A percentile compares a stretch with the other conserved stretches of the same genome.
phyloP scores from a whole-genome alignment of 352 stramenopile genomes.

The Nothophytophthora sp. region DNA sequence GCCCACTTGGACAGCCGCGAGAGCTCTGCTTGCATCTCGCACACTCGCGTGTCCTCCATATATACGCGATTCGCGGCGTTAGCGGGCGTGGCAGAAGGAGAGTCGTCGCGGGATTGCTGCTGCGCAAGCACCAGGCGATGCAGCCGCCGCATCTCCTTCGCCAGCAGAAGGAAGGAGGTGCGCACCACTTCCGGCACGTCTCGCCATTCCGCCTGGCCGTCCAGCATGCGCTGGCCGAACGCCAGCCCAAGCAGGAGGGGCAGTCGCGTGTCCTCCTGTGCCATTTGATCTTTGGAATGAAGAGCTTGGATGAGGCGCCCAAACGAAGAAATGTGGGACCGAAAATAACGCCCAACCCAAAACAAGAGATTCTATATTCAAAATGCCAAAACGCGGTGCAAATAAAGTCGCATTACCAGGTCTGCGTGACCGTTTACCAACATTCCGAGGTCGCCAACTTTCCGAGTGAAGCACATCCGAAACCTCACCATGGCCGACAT shows the following conservation, averaged over 20 bases:
- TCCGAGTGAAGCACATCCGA: neutral
- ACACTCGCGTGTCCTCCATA: neutral
- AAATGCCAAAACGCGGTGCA: no score
- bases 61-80: no score
- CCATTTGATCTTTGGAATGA: neutral
- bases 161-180: slow-evolving; percentile 53
- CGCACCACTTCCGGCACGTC: slow-evolving; percentile 51
- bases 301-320: no score
- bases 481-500: slow-evolving; percentile 3
- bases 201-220: slow-evolving; percentile 42
- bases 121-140: slow-evolving; percentile 9
- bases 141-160: slow-evolving; percentile 39
- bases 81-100: no score
- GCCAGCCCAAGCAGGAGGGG: slow-evolving; percentile 32
- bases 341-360: no score
- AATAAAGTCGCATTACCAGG: neutral
- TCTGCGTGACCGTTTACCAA: neutral
- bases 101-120: neutral
- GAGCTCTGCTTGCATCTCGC: slow-evolving; percentile 3
- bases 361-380: no score
- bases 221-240: slow-evolving; percentile 37
- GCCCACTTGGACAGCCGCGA: slow-evolving; percentile 1
- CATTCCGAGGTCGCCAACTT: neutral
- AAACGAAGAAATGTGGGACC: no score
- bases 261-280: neutral